Evolutionary conservation across 345 rosid species (phyloP).

Genomic region (Populus alba): DNA sequence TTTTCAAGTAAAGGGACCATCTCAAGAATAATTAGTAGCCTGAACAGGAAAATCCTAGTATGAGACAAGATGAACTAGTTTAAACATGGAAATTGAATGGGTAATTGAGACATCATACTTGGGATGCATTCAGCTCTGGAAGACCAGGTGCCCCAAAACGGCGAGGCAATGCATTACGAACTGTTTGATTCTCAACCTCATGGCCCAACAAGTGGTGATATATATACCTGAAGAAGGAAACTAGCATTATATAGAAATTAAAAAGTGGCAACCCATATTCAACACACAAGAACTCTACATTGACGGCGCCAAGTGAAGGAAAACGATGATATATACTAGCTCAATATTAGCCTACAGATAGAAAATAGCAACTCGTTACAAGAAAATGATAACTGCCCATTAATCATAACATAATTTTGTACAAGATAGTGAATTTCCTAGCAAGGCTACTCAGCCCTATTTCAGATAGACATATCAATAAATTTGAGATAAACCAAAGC

Average conservation of each 20-base stretch:
- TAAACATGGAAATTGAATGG: neutral
- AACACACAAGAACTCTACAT: neutral
- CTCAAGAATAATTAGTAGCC: neutral
- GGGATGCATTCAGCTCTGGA: conserved; percentile 99
- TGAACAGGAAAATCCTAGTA: neutral
- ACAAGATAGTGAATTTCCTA: neutral
- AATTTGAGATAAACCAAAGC: neutral
- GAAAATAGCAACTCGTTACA: neutral
- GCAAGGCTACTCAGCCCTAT: neutral
- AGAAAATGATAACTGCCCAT: neutral
- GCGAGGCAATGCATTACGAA: conserved; percentile 85
- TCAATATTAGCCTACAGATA: neutral
- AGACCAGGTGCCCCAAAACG: conserved; percentile 99
- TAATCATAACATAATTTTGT: neutral
- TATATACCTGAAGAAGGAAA: conserved; percentile 59
- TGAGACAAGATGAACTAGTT: neutral
- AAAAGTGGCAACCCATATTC: neutral
- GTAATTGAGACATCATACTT: conserved; percentile 40
- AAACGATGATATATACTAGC: neutral
- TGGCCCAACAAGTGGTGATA: conserved; percentile 97
- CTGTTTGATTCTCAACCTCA: conserved; percentile 96
- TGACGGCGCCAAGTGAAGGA: neutral
- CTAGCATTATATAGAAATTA: neutral
- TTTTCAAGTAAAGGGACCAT: neutral
- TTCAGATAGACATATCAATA: neutral